Conservation (phyloP, 1,284 basidiomycete genomes). For the Takashimella koratensis region DNA sequence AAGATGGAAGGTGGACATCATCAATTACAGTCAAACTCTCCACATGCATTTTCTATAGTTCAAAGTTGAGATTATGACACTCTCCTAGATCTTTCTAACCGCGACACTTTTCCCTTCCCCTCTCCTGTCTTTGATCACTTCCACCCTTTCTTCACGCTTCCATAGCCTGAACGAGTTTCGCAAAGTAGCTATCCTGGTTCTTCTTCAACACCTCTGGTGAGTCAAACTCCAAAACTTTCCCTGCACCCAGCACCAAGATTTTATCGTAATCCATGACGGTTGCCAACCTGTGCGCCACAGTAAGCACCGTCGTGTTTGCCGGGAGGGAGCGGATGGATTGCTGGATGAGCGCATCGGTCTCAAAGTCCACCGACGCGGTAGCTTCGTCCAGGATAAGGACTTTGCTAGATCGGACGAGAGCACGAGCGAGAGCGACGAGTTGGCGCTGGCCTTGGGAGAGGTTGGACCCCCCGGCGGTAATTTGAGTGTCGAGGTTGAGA, state of each 20-base stretch:
- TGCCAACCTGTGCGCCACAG: constrained; percentile 51
- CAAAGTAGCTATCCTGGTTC: constrained; percentile 56
- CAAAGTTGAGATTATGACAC: no score
- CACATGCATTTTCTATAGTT: no score
- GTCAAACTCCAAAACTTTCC: constrained; percentile 56
- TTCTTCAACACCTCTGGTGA: constrained; percentile 60
- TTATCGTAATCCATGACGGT: constrained; percentile 55
- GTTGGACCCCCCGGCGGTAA: constrained; percentile 56
- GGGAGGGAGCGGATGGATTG: constrained; percentile 52
- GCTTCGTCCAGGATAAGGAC: constrained; percentile 57
- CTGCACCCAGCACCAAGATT: constrained; percentile 54
- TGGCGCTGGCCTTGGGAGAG: constrained; percentile 69
- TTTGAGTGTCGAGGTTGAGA: constrained; percentile 45
- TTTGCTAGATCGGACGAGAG: constrained; percentile 54
- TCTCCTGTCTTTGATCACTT: no score
- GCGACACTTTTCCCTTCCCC: no score
- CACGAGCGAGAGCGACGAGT: constrained; percentile 57
- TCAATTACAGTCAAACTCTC: no score
- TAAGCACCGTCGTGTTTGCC: constrained; percentile 47
- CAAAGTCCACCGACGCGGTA: constrained; percentile 50
- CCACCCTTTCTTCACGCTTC: constrained; percentile 20
- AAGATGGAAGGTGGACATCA: no score
- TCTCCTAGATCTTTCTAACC: no score
- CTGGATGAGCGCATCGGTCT: constrained; percentile 53
- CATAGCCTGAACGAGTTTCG: constrained; percentile 58